Evolutionary conservation across 2,329 filamentous ascomycete species (phyloP).

Genomic region (Davidsoniella eucalypti): DNA sequence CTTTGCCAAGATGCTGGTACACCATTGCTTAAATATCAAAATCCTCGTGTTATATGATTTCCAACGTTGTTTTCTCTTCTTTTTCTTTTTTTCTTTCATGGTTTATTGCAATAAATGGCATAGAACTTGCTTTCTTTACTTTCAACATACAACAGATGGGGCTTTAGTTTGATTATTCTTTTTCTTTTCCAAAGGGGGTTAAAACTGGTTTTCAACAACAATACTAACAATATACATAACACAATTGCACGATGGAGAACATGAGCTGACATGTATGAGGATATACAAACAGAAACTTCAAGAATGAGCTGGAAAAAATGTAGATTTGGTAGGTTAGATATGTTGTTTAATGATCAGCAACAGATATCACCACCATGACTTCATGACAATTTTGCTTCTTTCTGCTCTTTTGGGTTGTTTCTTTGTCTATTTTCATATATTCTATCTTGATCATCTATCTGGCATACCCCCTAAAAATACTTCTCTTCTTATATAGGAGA

Average conservation of each 20-base stretch:
- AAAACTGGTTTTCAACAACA: too few species aligned
- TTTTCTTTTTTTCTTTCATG: not conserved
- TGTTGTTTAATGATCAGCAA: too few species aligned
- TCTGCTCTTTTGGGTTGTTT: not conserved
- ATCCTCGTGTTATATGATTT: not conserved
- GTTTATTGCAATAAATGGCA: not conserved
- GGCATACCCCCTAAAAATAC: not conserved
- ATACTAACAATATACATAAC: too few species aligned
- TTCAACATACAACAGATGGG: slow-evolving; percentile 12
- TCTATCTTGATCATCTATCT: not conserved
- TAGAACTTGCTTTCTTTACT: not conserved
- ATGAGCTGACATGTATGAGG: too few species aligned
- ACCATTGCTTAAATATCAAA: not conserved
- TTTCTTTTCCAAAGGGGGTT: too few species aligned
- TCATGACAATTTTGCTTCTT: not conserved
- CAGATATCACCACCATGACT: too few species aligned
- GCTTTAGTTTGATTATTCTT: slow-evolving; percentile 1
- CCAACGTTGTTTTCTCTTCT: slow-evolving; percentile 2
- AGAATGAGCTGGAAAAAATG: too few species aligned
- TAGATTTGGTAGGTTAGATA: too few species aligned
- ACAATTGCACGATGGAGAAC: too few species aligned
- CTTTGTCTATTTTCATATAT: slow-evolving; percentile 1
- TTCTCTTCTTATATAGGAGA: slow-evolving; percentile 2
- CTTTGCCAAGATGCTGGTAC: not conserved
- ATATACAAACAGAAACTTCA: too few species aligned